Evolutionary conservation across 208 protist species (phyloP).

Genomic region (Trypanosoma theileri): DNA sequence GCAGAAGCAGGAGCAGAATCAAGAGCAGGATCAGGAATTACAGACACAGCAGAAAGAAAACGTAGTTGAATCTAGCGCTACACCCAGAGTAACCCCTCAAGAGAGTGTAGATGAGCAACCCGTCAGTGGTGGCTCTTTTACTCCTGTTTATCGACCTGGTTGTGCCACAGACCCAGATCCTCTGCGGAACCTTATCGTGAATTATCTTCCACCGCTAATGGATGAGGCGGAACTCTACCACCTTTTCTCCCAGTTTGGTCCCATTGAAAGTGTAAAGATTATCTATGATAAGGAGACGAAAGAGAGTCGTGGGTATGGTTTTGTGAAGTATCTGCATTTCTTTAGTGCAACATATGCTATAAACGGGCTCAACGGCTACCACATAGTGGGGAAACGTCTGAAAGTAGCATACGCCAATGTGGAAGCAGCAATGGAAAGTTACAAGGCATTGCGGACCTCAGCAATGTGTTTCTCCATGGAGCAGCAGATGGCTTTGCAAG

Average conservation of each 20-base stretch:
- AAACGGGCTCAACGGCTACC: conserved; percentile 75
- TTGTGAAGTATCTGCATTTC: conserved; percentile 82
- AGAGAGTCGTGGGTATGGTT: conserved; percentile 88
- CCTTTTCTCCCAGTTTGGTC: conserved; percentile 83
- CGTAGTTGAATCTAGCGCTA: neutral
- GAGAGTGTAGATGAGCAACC: neutral
- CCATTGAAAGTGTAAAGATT: conserved; percentile 86
- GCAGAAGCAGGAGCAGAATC: neutral
- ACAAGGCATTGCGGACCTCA: conserved; percentile 40
- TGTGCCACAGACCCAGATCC: conserved; percentile 51
- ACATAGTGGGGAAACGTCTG: conserved; percentile 76
- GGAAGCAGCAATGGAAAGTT: conserved; percentile 57
- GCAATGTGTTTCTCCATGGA: conserved; percentile 51
- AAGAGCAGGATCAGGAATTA: neutral
- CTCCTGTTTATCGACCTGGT: neutral
- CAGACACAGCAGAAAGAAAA: neutral
- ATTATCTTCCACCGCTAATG: conserved; percentile 84
- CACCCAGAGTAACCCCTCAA: neutral
- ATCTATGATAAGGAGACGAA: conserved; percentile 82
- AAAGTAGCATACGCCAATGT: conserved; percentile 86
- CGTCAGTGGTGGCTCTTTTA: neutral
- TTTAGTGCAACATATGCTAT: conserved; percentile 85
- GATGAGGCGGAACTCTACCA: conserved; percentile 65
- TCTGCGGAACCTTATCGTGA: conserved; percentile 85
- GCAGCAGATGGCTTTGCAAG: conserved; percentile 60